phyloP scores from a whole-genome alignment of 768 basidiomycete genomes.

The Pluteus cervinus region DNA sequence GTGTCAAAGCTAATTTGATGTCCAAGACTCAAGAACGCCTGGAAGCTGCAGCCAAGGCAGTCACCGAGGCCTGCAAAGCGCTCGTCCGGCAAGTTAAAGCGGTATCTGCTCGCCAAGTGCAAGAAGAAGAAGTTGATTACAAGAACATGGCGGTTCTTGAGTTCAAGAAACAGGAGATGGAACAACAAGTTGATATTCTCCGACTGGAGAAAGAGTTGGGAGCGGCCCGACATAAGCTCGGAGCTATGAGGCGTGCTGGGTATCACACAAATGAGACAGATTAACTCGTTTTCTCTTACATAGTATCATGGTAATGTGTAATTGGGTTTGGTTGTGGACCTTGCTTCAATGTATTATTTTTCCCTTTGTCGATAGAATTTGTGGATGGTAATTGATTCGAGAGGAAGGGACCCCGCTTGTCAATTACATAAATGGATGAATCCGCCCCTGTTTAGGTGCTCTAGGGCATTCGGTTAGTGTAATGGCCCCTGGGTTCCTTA shows the following conservation, averaged over 20 bases:
- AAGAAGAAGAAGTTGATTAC: slow-evolving; percentile 82
- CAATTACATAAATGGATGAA: too few relatives aligned
- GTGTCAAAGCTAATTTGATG: slow-evolving; percentile 98
- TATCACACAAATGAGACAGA: slow-evolving; percentile 86
- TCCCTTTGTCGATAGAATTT: too few relatives aligned
- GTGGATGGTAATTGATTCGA: too few relatives aligned
- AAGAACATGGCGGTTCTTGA: slow-evolving; percentile 90
- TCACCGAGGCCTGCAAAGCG: slow-evolving; percentile 95
- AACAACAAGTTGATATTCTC: slow-evolving; percentile 98
- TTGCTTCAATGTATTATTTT: too few relatives aligned
- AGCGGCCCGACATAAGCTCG: slow-evolving; percentile 75
- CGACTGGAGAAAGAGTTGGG: slow-evolving; percentile 94
- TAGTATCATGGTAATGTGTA: neutral
- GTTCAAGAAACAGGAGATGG: slow-evolving; percentile 98
- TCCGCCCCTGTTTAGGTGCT: too few relatives aligned
- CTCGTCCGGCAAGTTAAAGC: slow-evolving; percentile 96
- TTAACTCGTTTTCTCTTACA: too few relatives aligned
- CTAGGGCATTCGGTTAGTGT: too few relatives aligned
- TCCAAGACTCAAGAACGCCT: slow-evolving; percentile 96
- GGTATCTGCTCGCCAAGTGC: slow-evolving; percentile 75
- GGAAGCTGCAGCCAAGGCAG: slow-evolving; percentile 94
- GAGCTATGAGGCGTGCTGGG: slow-evolving; percentile 83
- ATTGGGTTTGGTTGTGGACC: too few relatives aligned
- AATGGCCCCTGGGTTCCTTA: too few relatives aligned
- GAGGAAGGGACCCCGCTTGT: too few relatives aligned